Evolutionary conservation across 1,284 basidiomycete species (phyloP).

Genomic region (Kalmanozyma brasiliensis): DNA sequence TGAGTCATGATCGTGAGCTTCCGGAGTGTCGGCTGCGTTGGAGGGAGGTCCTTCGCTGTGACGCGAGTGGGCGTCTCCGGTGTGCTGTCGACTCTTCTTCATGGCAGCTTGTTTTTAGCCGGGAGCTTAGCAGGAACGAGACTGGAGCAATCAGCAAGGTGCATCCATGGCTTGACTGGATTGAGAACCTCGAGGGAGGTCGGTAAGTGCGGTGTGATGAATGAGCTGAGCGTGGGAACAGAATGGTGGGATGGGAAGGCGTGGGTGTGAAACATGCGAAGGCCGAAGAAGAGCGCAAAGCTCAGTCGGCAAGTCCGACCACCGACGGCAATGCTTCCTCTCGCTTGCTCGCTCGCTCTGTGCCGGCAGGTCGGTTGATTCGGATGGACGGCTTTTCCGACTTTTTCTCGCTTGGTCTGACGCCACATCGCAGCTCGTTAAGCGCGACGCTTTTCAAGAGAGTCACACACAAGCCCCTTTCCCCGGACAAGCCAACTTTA

Average conservation of each 20-base stretch:
- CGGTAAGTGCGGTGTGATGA: too few relatives aligned
- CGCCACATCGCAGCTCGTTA: constrained; percentile 1
- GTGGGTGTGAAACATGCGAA: too few relatives aligned
- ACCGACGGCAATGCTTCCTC: too few relatives aligned
- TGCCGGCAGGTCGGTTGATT: background rate
- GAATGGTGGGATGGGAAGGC: background rate
- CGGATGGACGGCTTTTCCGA: too few relatives aligned
- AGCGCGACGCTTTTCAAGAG: background rate
- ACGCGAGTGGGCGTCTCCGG: constrained; percentile 25
- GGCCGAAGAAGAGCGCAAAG: too few relatives aligned
- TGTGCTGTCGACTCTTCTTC: constrained; percentile 19
- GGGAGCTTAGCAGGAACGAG: background rate
- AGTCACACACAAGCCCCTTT: background rate
- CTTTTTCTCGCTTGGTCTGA: background rate
- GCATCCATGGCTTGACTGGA: background rate
- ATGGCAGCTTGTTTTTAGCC: constrained; percentile 4
- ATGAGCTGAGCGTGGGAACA: too few relatives aligned
- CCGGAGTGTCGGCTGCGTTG: constrained; percentile 32
- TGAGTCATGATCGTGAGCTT: constrained; percentile 22
- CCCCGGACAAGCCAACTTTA: background rate
- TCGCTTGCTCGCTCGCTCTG: too few relatives aligned
- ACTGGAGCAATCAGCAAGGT: background rate
- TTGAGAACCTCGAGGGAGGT: too few relatives aligned
- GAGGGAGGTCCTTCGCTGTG: constrained; percentile 30
- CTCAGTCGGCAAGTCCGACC: too few relatives aligned